Percentiles rank a stretch among this genome's conserved stretches.
phyloP scores from a whole-genome alignment of 257 asterid species.

The Rhazya stricta region DNA sequence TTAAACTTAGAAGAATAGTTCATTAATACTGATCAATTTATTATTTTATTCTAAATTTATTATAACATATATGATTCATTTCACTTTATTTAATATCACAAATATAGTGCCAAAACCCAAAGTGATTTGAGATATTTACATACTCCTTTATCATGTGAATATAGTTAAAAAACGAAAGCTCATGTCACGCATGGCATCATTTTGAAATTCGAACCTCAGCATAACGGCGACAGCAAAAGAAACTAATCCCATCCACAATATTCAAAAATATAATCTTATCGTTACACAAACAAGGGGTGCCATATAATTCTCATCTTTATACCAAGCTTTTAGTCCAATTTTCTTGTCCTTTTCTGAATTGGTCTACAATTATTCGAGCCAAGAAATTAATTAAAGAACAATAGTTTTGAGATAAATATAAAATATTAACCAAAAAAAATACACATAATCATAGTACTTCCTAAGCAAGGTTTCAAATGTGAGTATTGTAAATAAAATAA shows the following conservation, averaged over 20 bases:
- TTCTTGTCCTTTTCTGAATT: neutral
- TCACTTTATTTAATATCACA: no score
- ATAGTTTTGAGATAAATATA: no score
- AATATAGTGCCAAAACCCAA: neutral
- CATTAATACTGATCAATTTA: no score
- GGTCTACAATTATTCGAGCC: neutral
- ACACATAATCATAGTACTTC: no score
- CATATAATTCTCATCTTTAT: neutral
- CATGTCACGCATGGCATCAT: neutral
- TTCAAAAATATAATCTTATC: neutral
- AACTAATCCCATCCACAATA: neutral
- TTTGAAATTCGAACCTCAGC: neutral
- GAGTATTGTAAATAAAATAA: no score
- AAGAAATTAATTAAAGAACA: no score
- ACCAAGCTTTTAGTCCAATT: neutral
- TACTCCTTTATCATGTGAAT: neutral
- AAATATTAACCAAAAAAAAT: no score
- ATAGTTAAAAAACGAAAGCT: neutral
- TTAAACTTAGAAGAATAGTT: no score
- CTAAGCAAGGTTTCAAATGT: no score
- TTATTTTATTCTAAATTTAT: no score
- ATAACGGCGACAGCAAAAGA: neutral
- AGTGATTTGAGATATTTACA: neutral
- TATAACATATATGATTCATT: no score
- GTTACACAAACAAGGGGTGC: neutral